Evolutionary conservation across 2,329 filamentous ascomycete genomes (phyloP), one percentile per base, ranked within the genome.

Genomic region (Fusarium aywerte): DNA sequence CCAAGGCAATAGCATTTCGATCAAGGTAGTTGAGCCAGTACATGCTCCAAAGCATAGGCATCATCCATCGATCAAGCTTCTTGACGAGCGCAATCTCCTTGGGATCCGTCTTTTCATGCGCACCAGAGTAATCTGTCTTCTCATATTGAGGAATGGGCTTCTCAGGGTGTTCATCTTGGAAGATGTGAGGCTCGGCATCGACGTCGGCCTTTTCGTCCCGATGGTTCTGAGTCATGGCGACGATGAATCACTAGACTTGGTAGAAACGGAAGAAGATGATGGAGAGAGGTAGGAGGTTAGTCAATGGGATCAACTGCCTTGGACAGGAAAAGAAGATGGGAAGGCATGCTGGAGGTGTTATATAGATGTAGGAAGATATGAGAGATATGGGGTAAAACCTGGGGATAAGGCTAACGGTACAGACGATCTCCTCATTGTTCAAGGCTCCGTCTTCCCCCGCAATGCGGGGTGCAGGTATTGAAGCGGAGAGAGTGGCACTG

Each of bases 11-110:
- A 27, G 81, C 81, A 56, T 83, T 83, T 8, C 81, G 76, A 39
- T 84, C 82, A 20, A 83, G 74, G 51, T 81, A 81, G 58, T 80
- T 82, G 40, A 82, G 73, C 71, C 79, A 82, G 64, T 82, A 83
- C 74, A 80, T 76, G 58, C 70, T 68, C 76, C 76, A 79, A 5
- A 78, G 71, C 68, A 78, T 78, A 0, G 77, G 76, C 70, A 73
- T 73, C 63, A 73, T 73, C 68, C 67, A 73, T 36, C 68, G 42
- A 21, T 73, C 70, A 42, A 73, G 62, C 57, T 73, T 73, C 40
- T 51, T 73, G 21, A 73, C 70, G 10, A 73, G 58, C 7, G 70
- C 70, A 40, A 73, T 73, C 20, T 73, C 70, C 21, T 68, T 73
- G 5, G 70, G 70, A 5, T 73, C 70, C 7, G 70, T 73, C 52